Base-by-base conservation (phyloP, 2,329 filamentous ascomycete species). In the Neonectria faginata region DNA sequence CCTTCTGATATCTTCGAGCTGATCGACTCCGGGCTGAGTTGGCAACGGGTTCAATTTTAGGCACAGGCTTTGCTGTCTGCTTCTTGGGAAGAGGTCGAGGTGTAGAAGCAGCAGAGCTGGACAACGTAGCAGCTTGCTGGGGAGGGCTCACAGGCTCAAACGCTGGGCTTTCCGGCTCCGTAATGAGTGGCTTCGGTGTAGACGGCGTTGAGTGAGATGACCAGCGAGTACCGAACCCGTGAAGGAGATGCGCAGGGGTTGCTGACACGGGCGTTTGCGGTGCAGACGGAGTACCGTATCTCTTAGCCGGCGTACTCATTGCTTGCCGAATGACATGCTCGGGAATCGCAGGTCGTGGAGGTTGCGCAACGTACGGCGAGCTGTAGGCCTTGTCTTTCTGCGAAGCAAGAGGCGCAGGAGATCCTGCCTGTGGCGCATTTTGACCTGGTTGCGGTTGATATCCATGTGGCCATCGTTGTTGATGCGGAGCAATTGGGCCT, bases 71-170 rank as follows among this genome's bases (percentile, higher is more conserved):
- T 4, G 78, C 70, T 5, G 70, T 69, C 25, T 79, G 76, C 64
- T 79, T 83, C 67, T 75, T 79, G 3, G 70, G 69, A 10, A 53
- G 31, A 1, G 51, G 67, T 57, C 65, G 79, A 27, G 62, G 75
- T 57, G 60, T 78, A 69, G 67, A 78, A 66, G 57, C 67, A 22
- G 70, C 41, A 41, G 76, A 71, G 45, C 77, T 78, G 18, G 79
- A 74, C 14, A 82, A 64, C 16, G 80, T 78, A 36, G 79, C 75
- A 52, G 79, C 74, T 31, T 76, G 77, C 47, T 78, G 74, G 1
- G 86, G 80, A 2, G 88, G 88, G 66, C 88, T 90, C 4, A 89
- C 79, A 0, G 87, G 87, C 68, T 91, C 88, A 62, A 80, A 84
- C 3, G 83, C 81, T 3, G 88, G 88, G 62, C 86, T 86, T 36